A percentile compares a stretch with the other conserved stretches of the same genome.
These are phyloP conservation scores for Colletotrichum graminicola DNA, from an alignment of 2,329 filamentous ascomycete genomes.

Conservation along the genomic window DNA sequence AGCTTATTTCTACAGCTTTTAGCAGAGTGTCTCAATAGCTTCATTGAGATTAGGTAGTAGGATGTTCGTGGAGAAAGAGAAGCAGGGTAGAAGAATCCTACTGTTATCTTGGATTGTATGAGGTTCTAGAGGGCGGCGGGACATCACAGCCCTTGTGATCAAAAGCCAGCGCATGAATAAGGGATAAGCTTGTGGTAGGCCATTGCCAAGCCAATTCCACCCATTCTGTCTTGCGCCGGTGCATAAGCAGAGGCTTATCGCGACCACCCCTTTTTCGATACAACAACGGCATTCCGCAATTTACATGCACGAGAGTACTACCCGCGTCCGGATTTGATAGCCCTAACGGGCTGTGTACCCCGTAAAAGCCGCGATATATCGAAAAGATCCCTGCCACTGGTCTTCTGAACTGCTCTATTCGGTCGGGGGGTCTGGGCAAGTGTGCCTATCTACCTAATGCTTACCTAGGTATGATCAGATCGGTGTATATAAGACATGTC, in stretches of 20 bases:
- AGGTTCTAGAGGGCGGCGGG: no score
- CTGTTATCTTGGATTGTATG: no score
- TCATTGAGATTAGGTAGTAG: no score
- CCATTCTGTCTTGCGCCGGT: neutral
- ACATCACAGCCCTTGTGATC: neutral
- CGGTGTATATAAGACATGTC: neutral
- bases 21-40: no score
- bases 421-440: constrained; percentile 6
- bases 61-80: no score
- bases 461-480: no score
- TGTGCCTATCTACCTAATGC: no score
- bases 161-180: neutral
- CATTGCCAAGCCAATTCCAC: no score
- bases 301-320: neutral
- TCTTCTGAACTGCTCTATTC: constrained; percentile 25
- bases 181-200: neutral
- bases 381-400: constrained; percentile 7
- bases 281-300: neutral
- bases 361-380: neutral
- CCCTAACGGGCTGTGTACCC: constrained; percentile 14
- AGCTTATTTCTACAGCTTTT: no score
- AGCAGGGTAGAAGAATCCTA: no score
- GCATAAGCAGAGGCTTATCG: neutral
- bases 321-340: constrained; percentile 15
- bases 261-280: constrained; percentile 5